These are phyloP conservation scores for Saksenaea vasiformis DNA, from an alignment of 371 early-diverging fungal species.

Conservation along the genomic window DNA sequence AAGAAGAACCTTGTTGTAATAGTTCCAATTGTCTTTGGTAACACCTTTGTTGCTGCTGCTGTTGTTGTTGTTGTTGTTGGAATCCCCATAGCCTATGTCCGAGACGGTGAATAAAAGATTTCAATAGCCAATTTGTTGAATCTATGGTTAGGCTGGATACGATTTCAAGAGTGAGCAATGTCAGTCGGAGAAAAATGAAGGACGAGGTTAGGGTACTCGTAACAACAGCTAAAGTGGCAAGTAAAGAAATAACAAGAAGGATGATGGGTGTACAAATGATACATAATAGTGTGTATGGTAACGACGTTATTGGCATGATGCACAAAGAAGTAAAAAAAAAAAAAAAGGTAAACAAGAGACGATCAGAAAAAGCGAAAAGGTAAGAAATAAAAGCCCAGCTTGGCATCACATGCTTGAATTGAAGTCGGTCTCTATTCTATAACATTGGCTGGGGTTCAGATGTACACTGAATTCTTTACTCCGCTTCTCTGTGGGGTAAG, in stretches of 20 bases:
- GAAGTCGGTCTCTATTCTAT: background rate
- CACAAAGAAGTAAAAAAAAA: background rate
- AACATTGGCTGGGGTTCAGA: background rate
- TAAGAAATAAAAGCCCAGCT: background rate
- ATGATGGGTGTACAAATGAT: slow-evolving; percentile 14
- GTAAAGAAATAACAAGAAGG: slow-evolving; percentile 6
- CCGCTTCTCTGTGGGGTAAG: too few relatives aligned
- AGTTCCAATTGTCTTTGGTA: too few relatives aligned
- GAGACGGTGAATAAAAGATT: slow-evolving; percentile 7
- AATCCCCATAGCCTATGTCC: slow-evolving; percentile 4
- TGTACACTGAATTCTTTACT: background rate
- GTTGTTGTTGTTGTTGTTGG: slow-evolving; percentile 6
- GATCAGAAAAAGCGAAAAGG: background rate
- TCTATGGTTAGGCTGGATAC: slow-evolving; percentile 16
- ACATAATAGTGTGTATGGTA: background rate
- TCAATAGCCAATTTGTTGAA: slow-evolving; percentile 16
- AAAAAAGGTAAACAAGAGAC: background rate
- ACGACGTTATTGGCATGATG: background rate
- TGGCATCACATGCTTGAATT: background rate
- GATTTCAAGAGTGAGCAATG: slow-evolving; percentile 15
- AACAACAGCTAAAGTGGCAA: slow-evolving; percentile 16
- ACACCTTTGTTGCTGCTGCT: background rate
- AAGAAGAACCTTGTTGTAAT: background rate
- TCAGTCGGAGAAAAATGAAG: slow-evolving; percentile 21
- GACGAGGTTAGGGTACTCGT: slow-evolving; percentile 24